These are phyloP conservation scores for Cladosporium sp. DNA, from an alignment of 2,329 filamentous ascomycete species.

Conservation along the genomic window DNA sequence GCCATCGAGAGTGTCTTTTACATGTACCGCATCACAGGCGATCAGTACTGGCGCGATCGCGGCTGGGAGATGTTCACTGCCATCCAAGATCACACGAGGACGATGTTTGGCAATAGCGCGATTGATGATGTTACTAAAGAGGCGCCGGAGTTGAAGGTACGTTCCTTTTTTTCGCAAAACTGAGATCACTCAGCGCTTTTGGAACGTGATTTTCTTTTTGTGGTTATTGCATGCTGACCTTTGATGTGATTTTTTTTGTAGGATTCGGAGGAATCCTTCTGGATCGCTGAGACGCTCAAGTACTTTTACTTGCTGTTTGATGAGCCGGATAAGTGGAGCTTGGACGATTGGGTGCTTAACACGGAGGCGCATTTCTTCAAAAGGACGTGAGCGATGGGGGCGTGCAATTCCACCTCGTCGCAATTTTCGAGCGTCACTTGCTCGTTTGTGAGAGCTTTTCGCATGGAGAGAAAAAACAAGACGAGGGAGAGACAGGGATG, in stretches of 20 bases:
- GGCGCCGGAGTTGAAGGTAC: conserved; percentile 38
- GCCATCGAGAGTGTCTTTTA: conserved; percentile 86
- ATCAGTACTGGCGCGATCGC: conserved; percentile 68
- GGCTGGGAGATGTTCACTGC: conserved; percentile 83
- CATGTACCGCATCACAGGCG: conserved; percentile 85
- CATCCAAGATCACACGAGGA: conserved; percentile 62
- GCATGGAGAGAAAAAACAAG: too few relatives aligned
- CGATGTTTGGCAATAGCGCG: conserved; percentile 65
- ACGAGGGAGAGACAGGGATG: too few relatives aligned
- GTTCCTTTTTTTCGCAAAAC: too few relatives aligned
- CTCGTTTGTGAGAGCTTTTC: too few relatives aligned
- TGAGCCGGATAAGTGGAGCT: conserved; percentile 58
- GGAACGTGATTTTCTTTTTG: background rate
- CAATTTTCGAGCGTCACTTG: too few relatives aligned
- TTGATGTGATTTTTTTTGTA: background rate
- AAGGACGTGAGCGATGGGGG: too few relatives aligned
- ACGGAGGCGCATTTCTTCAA: conserved; percentile 52
- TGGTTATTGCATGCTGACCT: background rate
- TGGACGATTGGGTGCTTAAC: conserved; percentile 66
- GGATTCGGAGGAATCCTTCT: conserved; percentile 11
- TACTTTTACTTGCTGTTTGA: conserved; percentile 85
- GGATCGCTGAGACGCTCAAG: conserved; percentile 79
- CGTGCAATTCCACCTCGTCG: too few relatives aligned
- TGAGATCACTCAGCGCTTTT: too few relatives aligned
- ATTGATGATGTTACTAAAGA: conserved; percentile 58